A percentile compares a stretch with the other conserved stretches of the same genome.
Evolutionary conservation across 768 basidiomycete species (phyloP).

Genomic region (Infundibulicybe gibba): DNA sequence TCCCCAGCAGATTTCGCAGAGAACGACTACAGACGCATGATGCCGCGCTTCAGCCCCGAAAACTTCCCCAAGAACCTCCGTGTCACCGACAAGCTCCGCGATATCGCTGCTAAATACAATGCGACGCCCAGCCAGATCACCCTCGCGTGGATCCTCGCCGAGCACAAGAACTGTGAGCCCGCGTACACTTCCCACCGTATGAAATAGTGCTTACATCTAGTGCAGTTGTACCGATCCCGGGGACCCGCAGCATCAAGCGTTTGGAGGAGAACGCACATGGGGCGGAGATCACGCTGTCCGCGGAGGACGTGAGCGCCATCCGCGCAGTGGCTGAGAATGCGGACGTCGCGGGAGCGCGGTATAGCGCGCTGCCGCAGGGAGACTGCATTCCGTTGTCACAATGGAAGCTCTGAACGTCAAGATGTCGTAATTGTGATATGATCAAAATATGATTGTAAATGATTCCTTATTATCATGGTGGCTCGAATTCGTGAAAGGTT

Average conservation of each 20-base stretch:
- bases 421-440: no score
- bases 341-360: background rate
- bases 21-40: constrained; percentile 17
- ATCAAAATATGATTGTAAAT: no score
- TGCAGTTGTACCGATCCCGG: background rate
- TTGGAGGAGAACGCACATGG: background rate
- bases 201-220: background rate
- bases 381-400: no score
- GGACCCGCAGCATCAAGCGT: background rate
- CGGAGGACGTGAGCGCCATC: background rate
- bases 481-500: no score
- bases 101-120: constrained; percentile 22
- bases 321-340: background rate
- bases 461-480: no score
- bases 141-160: constrained; percentile 18
- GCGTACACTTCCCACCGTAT: background rate
- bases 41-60: constrained; percentile 29
- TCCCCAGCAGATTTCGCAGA: background rate
- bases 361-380: no score
- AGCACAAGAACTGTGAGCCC: background rate
- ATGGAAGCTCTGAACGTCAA: no score
- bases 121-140: constrained; percentile 27
- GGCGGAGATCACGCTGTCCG: background rate
- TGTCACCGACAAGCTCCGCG: constrained; percentile 26
- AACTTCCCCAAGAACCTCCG: constrained; percentile 44